Evolutionary conservation across 2,329 filamentous ascomycete species (phyloP).

Genomic region (Aureobasidium sp.): DNA sequence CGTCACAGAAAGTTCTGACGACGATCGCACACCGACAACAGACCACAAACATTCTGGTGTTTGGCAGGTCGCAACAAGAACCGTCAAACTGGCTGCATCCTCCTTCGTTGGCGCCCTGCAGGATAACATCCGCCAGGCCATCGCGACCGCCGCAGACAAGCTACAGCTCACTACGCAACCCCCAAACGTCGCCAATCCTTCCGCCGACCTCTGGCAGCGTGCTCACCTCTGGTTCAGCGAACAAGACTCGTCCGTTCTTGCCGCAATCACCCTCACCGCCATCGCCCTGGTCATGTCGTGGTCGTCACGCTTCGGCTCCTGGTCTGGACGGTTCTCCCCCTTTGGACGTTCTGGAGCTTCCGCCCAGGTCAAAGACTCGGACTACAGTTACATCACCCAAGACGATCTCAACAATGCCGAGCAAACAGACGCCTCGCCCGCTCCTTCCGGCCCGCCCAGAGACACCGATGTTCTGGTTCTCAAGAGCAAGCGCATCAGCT

Average conservation of each 20-base stretch:
- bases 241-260: slow-evolving; percentile 25
- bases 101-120: not conserved
- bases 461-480: slow-evolving; percentile 64
- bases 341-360: slow-evolving; percentile 35
- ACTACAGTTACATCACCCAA: slow-evolving; percentile 77
- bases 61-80: not conserved
- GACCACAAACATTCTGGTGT: not conserved
- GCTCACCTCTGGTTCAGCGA: slow-evolving; percentile 19
- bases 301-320: slow-evolving; percentile 37
- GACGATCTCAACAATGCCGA: slow-evolving; percentile 50
- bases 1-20: slow-evolving; percentile 4
- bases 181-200: not conserved
- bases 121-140: not conserved
- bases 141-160: too few relatives aligned
- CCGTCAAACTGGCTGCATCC: slow-evolving; percentile 10
- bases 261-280: slow-evolving; percentile 25
- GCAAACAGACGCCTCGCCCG: slow-evolving; percentile 16
- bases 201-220: not conserved
- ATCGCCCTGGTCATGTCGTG: slow-evolving; percentile 37
- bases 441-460: slow-evolving; percentile 35
- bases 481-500: slow-evolving; percentile 57
- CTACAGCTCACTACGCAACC: not conserved
- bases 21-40: not conserved
- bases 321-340: slow-evolving; percentile 40
- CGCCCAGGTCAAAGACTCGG: slow-evolving; percentile 60